A percentile compares a stretch with the other conserved stretches of the same genome.
phyloP scores from a whole-genome alignment of 192 early-diverging fungal species.

The Backusella tarrabulga region DNA sequence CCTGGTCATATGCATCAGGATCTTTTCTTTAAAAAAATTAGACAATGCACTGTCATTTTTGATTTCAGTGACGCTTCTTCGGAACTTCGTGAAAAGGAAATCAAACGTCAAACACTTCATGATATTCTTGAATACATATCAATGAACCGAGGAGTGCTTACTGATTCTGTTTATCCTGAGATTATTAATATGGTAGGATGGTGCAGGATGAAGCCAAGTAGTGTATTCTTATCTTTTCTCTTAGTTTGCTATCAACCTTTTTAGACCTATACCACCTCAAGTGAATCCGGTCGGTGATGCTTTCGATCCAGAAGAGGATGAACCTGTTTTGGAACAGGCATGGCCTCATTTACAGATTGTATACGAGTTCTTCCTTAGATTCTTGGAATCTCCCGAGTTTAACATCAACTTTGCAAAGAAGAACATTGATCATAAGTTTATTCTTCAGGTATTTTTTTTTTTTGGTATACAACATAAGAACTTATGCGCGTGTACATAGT shows the following conservation, averaged over 20 bases:
- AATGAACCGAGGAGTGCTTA: conserved; percentile 75
- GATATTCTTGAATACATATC: conserved; percentile 85
- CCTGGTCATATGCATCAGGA: conserved; percentile 68
- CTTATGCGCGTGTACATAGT: conserved; percentile 36
- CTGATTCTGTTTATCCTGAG: conserved; percentile 76
- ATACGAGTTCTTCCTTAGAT: conserved; percentile 89
- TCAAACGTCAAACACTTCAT: conserved; percentile 77
- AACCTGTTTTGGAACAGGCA: conserved; percentile 86
- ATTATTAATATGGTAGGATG: conserved; percentile 79
- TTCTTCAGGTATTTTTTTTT: conserved; percentile 37
- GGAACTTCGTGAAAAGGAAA: conserved; percentile 83
- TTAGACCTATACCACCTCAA: conserved; percentile 87
- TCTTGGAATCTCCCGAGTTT: conserved; percentile 91
- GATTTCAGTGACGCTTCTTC: conserved; percentile 81
- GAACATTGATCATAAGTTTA: conserved; percentile 87
- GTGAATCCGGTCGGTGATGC: conserved; percentile 87
- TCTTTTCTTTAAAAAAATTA: conserved; percentile 77
- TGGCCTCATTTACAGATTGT: conserved; percentile 93
- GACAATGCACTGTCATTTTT: conserved; percentile 80
- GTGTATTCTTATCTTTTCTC: neutral
- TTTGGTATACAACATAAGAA: neutral
- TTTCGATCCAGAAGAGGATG: conserved; percentile 94
- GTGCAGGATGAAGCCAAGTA: neutral
- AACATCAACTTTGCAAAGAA: conserved; percentile 85
- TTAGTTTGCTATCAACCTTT: conserved; percentile 79